phyloP scores from a whole-genome alignment of 805 yeast genomes.

The Torulaspora microellipsoides region DNA sequence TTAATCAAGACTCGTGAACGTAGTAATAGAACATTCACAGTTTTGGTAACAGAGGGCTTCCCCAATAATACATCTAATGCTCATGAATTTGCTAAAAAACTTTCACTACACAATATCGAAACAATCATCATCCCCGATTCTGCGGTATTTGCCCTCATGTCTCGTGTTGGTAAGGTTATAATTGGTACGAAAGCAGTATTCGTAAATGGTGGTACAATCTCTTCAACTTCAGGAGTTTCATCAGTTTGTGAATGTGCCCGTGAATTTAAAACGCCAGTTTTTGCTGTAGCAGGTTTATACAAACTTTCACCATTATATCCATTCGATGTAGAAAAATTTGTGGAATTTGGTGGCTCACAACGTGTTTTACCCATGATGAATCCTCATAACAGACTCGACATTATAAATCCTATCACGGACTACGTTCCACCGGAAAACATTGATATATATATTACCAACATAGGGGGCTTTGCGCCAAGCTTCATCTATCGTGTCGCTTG shows the following conservation, averaged over 20 bases:
- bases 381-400: slow-evolving; percentile 45
- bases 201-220: slow-evolving; percentile 92
- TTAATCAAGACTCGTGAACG: slow-evolving; percentile 72
- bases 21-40: slow-evolving; percentile 81
- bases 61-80: slow-evolving; percentile 83
- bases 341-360: slow-evolving; percentile 83
- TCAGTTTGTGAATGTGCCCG: slow-evolving; percentile 94
- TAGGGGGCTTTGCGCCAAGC: slow-evolving; percentile 96
- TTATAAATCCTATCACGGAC: slow-evolving; percentile 81
- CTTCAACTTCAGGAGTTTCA: slow-evolving; percentile 85
- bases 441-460: slow-evolving; percentile 89
- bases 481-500: slow-evolving; percentile 91
- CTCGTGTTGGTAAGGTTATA: slow-evolving; percentile 92
- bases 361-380: slow-evolving; percentile 49
- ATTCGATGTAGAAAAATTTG: slow-evolving; percentile 72
- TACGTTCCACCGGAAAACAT: slow-evolving; percentile 91
- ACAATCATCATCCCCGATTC: slow-evolving; percentile 91
- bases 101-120: slow-evolving; percentile 82
- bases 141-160: slow-evolving; percentile 91
- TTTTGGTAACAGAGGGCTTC: slow-evolving; percentile 83
- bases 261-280: slow-evolving; percentile 92
- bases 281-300: slow-evolving; percentile 90
- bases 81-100: slow-evolving; percentile 69
- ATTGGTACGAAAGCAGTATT: slow-evolving; percentile 89
- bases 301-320: slow-evolving; percentile 92